Evolutionary conservation across 257 asterid genomes (phyloP), one percentile per base, ranked within the genome.

Genomic region (Fraxinus anomala): DNA sequence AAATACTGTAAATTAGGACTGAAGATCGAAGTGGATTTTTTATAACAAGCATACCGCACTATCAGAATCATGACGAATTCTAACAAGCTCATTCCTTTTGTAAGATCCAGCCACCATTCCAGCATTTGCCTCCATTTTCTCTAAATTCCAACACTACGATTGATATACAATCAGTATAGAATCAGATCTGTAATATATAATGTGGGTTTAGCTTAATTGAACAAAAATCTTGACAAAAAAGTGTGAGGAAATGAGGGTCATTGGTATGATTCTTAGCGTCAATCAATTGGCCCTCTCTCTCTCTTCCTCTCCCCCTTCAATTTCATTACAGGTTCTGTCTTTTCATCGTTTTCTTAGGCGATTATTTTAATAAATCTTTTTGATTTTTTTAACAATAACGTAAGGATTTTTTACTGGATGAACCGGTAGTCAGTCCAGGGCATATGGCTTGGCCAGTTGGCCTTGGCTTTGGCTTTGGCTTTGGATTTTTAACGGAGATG

Each of bases 61-160:
- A 79, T 91, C 97, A 80, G 97, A 87, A 79, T 90, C 97, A 78
- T 89, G 96, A 74, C 89, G 92, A 77, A 89, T 87, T 49, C 83
- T 78, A 73, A 93, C 98, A 67, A 93, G 88, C 84, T 93, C 91
- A 72, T 91, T 91, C 76, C 93, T 87, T 76, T 88, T 85, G 87
- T 90, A 91, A 23, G 97, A 93, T 89, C 98, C 98, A 80, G 98
- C 98, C 70, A 93, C 93, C 92, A 93, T 79, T 47, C 97, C 97
- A 70, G 86, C 92, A 84, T 79, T 86, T 51, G 92, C 92, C 82
- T 93, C 97, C 97, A 93, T 92, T 70, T 69, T 77, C 42, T 71
- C 67, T 71, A 16, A 19, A 65, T 54, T 79, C 33, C 68, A 73
- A 47, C 72, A 49, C 74, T 21, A 73, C 31, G 16, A 24, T 31